Percentiles rank a stretch among this genome's conserved stretches.
Evolutionary conservation across 352 stramenopile species (phyloP).

Genomic region (Globisporangium echinulatum): DNA sequence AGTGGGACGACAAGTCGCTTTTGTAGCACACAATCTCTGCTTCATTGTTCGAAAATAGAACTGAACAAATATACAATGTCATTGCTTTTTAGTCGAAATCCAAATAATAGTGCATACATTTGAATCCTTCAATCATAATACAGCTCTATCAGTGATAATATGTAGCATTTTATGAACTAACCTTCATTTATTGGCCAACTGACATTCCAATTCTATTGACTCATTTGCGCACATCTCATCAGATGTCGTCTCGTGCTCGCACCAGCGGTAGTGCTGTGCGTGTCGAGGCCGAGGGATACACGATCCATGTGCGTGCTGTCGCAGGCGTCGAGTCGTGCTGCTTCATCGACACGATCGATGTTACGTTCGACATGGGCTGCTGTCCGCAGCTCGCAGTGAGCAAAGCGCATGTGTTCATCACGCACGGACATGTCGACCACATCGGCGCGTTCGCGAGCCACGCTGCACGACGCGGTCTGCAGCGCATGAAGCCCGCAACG

Average conservation of each 20-base stretch:
- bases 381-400: slow-evolving; percentile 32
- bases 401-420: slow-evolving; percentile 83
- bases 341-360: slow-evolving; percentile 65
- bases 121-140: too few relatives aligned
- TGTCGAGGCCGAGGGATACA: slow-evolving; percentile 36
- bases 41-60: too few relatives aligned
- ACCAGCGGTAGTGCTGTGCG: slow-evolving; percentile 4
- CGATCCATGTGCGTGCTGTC: slow-evolving; percentile 52
- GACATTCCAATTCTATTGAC: too few relatives aligned
- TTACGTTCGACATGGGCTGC: slow-evolving; percentile 74
- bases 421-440: slow-evolving; percentile 83
- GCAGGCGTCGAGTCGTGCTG: slow-evolving; percentile 72
- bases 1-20: too few relatives aligned
- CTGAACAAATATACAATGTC: too few relatives aligned
- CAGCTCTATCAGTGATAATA: too few relatives aligned
- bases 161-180: too few relatives aligned
- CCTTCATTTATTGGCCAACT: too few relatives aligned
- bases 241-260: neutral
- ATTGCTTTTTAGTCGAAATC: too few relatives aligned
- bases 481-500: slow-evolving; percentile 42
- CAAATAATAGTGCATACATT: too few relatives aligned
- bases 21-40: too few relatives aligned
- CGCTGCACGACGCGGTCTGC: slow-evolving; percentile 48
- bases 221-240: too few relatives aligned
- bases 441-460: slow-evolving; percentile 57